Conservation (phyloP, 225 moss, liverwort and hornwort species). For the Bryum argenteum region DNA sequence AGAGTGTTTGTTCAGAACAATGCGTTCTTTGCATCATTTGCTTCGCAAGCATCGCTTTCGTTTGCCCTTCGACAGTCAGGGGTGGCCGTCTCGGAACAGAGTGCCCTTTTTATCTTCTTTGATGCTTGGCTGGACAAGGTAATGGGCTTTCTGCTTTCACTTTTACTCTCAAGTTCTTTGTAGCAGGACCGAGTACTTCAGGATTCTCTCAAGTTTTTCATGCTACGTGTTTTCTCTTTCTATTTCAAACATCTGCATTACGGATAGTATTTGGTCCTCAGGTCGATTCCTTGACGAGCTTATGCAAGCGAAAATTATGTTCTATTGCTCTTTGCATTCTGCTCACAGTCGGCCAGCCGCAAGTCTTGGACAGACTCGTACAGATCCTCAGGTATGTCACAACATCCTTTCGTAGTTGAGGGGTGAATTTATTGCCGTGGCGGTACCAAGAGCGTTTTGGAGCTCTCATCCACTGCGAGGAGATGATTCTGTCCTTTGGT, state of each 20-base stretch:
- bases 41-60: conserved; percentile 89
- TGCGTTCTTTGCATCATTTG: conserved; percentile 90
- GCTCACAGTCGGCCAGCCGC: conserved; percentile 87
- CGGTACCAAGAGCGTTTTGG: conserved; percentile 7
- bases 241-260: conserved; percentile 15
- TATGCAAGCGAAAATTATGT: conserved; percentile 91
- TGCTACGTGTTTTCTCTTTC: neutral
- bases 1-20: conserved; percentile 97
- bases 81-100: conserved; percentile 84
- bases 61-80: conserved; percentile 94
- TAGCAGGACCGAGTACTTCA: neutral
- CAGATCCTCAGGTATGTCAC: conserved; percentile 84
- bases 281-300: conserved; percentile 96
- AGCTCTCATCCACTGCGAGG: neutral
- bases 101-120: conserved; percentile 95
- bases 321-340: conserved; percentile 95
- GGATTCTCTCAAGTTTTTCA: conserved; percentile 7
- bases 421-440: neutral
- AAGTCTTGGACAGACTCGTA: conserved; percentile 94
- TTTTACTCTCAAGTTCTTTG: neutral
- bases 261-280: conserved; percentile 37
- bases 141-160: conserved; percentile 32
- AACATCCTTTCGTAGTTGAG: neutral
- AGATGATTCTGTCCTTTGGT: neutral
- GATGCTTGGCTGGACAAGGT: conserved; percentile 99